Evolutionary conservation across 495 filamentous ascomycete genomes (phyloP).

Genomic region (Glonium stellatum): DNA sequence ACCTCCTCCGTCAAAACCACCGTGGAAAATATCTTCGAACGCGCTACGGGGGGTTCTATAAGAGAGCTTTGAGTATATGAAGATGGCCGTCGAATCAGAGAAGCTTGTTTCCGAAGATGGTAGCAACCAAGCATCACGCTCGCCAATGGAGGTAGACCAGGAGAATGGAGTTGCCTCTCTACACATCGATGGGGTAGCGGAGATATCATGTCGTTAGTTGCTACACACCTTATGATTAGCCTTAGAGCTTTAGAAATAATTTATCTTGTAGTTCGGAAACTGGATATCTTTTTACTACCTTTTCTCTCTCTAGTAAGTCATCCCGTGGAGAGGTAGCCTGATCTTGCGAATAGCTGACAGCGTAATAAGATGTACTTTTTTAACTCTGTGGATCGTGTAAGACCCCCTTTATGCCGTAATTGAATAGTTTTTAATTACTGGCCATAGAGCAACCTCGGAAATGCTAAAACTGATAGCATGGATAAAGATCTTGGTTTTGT

Average conservation of each 20-base stretch:
- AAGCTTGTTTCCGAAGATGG: constrained; percentile 1
- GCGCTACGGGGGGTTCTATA: not conserved
- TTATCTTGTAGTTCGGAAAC: constrained; percentile 28
- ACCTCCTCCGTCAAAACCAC: no score
- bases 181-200: constrained; percentile 7
- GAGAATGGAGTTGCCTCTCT: not conserved
- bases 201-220: constrained; percentile 7
- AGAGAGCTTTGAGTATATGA: not conserved
- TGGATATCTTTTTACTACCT: constrained; percentile 36
- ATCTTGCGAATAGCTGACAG: not conserved
- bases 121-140: not conserved
- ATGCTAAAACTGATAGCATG: constrained; percentile 38
- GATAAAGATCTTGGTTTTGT: constrained; percentile 30
- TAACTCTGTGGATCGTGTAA: constrained; percentile 33
- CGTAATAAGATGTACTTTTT: constrained; percentile 35
- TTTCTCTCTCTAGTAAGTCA: constrained; percentile 27
- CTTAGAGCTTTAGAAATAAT: not conserved
- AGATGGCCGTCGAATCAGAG: not conserved
- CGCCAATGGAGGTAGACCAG: constrained; percentile 3
- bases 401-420: no score
- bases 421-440: no score
- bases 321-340: not conserved
- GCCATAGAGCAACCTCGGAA: constrained; percentile 40
- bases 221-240: no score
- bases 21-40: no score